Conservation (phyloP, 371 early-diverging fungal genomes). For the Mortierella sp. region DNA sequence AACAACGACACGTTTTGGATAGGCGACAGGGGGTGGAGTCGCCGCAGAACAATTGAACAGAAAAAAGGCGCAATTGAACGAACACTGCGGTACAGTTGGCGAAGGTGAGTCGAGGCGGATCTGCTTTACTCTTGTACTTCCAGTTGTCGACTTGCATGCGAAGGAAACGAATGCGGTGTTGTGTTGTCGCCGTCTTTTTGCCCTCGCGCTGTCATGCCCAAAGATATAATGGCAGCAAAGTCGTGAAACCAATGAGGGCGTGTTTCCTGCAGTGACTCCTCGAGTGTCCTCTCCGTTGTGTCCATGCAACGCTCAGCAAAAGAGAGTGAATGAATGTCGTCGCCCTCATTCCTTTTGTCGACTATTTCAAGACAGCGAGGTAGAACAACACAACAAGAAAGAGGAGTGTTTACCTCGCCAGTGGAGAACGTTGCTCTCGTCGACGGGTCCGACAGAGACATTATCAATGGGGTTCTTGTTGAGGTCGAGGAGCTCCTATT, state of each 20-base stretch:
- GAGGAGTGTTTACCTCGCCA: conserved; percentile 75
- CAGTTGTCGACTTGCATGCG: not conserved
- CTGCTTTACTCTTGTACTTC: not conserved
- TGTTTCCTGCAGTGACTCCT: too few relatives aligned
- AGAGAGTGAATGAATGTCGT: too few relatives aligned
- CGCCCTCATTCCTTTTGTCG: too few relatives aligned
- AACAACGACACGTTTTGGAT: not conserved
- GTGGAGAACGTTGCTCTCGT: conserved; percentile 78
- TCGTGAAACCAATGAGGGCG: too few relatives aligned
- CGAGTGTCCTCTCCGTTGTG: too few relatives aligned
- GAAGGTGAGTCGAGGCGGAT: not conserved
- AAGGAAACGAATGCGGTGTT: not conserved
- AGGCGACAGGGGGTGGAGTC: not conserved
- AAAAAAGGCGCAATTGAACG: not conserved
- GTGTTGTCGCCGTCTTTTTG: not conserved
- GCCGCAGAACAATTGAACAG: not conserved
- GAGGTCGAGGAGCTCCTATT: conserved; percentile 80
- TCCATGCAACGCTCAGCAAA: too few relatives aligned
- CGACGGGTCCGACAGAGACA: conserved; percentile 75
- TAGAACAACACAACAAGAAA: not conserved
- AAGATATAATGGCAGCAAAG: not conserved
- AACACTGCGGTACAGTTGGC: not conserved
- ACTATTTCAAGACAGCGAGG: not conserved
- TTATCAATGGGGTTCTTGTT: conserved; percentile 75
- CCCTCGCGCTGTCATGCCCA: not conserved